Base-by-base conservation (phyloP, 2,329 filamentous ascomycete species). In the Trichophyton mentagrophytes region DNA sequence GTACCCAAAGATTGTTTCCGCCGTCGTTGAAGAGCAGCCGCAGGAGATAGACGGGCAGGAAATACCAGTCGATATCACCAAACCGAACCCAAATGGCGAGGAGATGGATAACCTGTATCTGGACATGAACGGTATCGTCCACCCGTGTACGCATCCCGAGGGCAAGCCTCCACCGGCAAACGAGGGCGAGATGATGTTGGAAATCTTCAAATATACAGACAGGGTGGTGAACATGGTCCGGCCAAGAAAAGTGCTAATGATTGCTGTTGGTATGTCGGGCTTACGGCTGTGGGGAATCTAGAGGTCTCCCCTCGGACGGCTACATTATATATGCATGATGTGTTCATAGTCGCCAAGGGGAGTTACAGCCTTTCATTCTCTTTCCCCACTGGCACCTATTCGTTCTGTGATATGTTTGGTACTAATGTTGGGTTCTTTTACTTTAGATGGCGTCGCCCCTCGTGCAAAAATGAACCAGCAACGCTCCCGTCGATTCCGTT, bases 391-490 rank as follows among this genome's bases (percentile, higher is more conserved):
- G 25, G n/a, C 25, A 59, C 30, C 13, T 22, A 36, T 15, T 33
- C 58, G 53, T 55, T 53, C 8, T 55, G 53, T 13, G 44, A 17
- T 33, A n/a, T 49, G 38, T 57, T 38, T 15, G 38, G 61, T 59
- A 58, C 71, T 78, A 63, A 74, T 61, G 27, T 25, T 13, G 25
- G 51, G 60, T 51, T 49, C 57, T 61, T n/a, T n/a, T 3, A 36
- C 53, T 42, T 47, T 63, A 90, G 93, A 99, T 76, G 93, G 93
- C 72, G 93, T 99, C 65, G 93, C 93, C 3, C 95, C 93, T 55
- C 88, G 93, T 73, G 95, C 95, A 62, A 99, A 99, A 77, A 99
- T 99, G 93, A 99, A 99, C 73, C 95, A 99, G 73, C 93, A 99
- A 77, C 89, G 93, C 64, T 95, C 93, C 47, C 85, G 93, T 74